Evolutionary conservation across 1,139 yeast genomes (phyloP), one percentile per base, ranked within the genome.

Genomic region (Saccharomyces hybrid): DNA sequence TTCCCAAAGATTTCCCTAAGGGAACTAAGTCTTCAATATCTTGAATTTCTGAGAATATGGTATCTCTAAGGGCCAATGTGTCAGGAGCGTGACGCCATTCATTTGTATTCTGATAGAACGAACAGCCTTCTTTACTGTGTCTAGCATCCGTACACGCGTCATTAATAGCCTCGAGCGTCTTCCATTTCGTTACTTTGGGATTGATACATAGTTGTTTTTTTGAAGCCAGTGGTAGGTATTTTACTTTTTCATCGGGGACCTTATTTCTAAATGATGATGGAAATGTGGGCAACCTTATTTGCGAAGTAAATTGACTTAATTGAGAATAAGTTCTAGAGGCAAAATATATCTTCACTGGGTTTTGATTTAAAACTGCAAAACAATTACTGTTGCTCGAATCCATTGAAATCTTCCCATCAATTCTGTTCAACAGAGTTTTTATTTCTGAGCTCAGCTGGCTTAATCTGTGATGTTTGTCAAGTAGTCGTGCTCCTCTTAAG

Each of bases 321-420:
- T 91, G 99, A 0, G 97, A 88, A 65, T 91, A 98, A 0, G 99
- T 91, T 68, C 99, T 75, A 1, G 97, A 89, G 0, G 96, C 78
- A 65, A 84, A 90, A 60, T 73, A 80, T 2, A 85, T 77, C 61
- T 82, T 82, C 0, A 76, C 64, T 1, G 80, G 78, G 48, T 79
- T 78, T 27, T 72, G 70, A 44, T 58, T 48, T 5, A 56, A 59
- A 8, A 55, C 50, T 8, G 42, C 52, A 46, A 27, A 44, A 6
- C 48, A 27, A 38, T 48, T 47, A 5, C 31, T 19, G 3, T 49
- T 26, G 23, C 53, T 56, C 3, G 47, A 54, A 28, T 51, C 54
- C 16, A 48, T 51, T 14, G 58, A 16, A 31, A 55, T 55, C 38
- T 60, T 55, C 13, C 70, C 67, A 26, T 76, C 75, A 1, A 76